These are phyloP conservation scores for Fusarium pseudocircinatum DNA, from an alignment of 2,329 filamentous ascomycete species.

Conservation along the genomic window DNA sequence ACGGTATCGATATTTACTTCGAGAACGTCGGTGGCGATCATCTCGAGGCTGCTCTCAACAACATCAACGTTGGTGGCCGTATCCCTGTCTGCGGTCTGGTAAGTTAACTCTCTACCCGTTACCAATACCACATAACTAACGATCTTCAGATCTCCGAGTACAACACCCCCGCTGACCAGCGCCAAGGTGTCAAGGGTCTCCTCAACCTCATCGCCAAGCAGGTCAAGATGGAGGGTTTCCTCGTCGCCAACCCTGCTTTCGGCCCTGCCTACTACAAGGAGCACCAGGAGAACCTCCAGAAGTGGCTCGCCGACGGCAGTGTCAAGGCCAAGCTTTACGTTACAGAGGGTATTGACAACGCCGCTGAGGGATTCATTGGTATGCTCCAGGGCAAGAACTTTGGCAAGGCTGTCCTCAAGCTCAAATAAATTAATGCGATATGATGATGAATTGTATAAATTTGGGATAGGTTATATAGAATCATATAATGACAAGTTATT, in stretches of 20 bases:
- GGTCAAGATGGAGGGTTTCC: constrained; percentile 78
- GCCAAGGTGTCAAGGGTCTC: constrained; percentile 74
- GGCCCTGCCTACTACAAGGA: constrained; percentile 73
- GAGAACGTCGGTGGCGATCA: constrained; percentile 65
- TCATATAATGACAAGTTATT: not conserved
- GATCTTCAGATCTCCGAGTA: constrained; percentile 64
- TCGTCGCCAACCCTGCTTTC: constrained; percentile 73
- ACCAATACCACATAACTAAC: not conserved
- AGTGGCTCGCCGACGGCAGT: constrained; percentile 80
- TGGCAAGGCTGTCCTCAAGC: constrained; percentile 83
- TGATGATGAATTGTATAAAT: constrained; percentile 15
- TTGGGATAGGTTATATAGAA: not conserved
- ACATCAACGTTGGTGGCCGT: constrained; percentile 70
- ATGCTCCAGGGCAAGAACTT: constrained; percentile 84
- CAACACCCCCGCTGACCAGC: constrained; percentile 65
- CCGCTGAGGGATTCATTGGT: constrained; percentile 75
- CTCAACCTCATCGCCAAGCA: constrained; percentile 73
- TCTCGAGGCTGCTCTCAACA: constrained; percentile 56
- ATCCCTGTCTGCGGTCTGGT: constrained; percentile 73
- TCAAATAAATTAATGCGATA: constrained; percentile 40
- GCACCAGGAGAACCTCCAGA: constrained; percentile 78
- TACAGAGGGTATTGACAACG: constrained; percentile 83
- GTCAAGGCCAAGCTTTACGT: constrained; percentile 76
- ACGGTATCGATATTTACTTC: constrained; percentile 77
- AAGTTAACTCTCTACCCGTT: constrained; percentile 22